These are phyloP conservation scores for Shiraia bambusicola DNA, from an alignment of 2,329 filamentous ascomycete species.

Conservation along the genomic window DNA sequence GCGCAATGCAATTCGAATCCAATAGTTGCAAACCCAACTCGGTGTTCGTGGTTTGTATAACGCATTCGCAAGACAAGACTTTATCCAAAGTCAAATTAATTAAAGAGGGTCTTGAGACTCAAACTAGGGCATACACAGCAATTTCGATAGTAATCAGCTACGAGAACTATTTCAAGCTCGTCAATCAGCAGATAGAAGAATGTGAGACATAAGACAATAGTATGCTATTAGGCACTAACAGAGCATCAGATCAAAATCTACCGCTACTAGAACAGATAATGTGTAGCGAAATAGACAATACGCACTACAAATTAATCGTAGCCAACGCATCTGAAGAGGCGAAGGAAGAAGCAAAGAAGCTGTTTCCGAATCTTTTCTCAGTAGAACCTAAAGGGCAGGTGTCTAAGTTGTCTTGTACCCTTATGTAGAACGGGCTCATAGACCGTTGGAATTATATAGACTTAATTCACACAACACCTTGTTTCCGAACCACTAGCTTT, in stretches of 20 bases:
- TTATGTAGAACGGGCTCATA: background rate
- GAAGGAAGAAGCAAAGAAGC: background rate
- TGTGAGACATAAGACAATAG: too few relatives aligned
- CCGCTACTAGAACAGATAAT: background rate
- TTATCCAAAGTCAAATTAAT: background rate
- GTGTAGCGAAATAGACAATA: background rate
- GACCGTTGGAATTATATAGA: background rate
- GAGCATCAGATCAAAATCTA: too few relatives aligned
- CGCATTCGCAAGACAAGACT: background rate
- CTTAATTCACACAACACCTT: background rate
- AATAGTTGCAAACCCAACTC: background rate
- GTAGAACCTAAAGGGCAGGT: background rate
- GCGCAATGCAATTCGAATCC: too few relatives aligned
- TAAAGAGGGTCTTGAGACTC: background rate
- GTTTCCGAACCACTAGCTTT: background rate
- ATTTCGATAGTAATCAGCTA: background rate
- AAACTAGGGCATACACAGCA: background rate
- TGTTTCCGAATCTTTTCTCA: background rate
- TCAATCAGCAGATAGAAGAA: background rate
- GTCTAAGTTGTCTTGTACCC: background rate
- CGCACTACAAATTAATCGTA: background rate
- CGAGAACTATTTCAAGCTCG: background rate
- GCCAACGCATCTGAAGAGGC: background rate
- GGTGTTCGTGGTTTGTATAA: background rate
- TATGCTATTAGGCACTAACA: too few relatives aligned